Conservation (phyloP, 176 grass and related monocot species). For the Cenchrus americanus region DNA sequence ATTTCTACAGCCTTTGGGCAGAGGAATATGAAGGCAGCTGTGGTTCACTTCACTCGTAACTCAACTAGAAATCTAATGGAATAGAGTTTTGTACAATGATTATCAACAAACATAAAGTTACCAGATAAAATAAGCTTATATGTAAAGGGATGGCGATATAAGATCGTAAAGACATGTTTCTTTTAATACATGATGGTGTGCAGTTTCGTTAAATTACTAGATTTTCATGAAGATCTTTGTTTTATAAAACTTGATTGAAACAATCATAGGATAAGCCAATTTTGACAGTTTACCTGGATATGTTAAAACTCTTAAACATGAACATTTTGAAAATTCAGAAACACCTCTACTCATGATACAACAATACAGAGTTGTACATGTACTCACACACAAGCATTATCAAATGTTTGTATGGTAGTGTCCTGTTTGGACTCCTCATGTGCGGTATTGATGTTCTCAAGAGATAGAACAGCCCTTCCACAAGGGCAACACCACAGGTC, state of each 20-base stretch:
- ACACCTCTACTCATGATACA: constrained; percentile 26
- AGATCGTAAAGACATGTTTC: neutral
- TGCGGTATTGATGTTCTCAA: constrained; percentile 24
- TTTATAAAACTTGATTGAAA: constrained; percentile 9
- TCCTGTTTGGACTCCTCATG: constrained; percentile 52
- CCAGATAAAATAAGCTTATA: neutral
- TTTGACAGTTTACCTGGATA: neutral
- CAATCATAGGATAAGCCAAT: neutral
- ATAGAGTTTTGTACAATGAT: neutral
- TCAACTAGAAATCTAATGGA: neutral
- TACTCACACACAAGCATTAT: constrained; percentile 65
- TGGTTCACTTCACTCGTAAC: neutral
- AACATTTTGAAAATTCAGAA: constrained; percentile 15
- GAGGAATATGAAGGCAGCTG: neutral
- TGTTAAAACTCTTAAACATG: neutral
- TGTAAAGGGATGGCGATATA: neutral
- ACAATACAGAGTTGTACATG: constrained; percentile 45
- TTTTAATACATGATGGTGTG: neutral
- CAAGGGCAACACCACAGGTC: constrained; percentile 45
- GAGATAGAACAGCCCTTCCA: constrained; percentile 43
- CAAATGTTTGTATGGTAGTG: constrained; percentile 53
- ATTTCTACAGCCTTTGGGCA: neutral
- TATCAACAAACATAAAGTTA: constrained; percentile 11
- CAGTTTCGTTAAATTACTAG: neutral
- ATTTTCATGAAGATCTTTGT: neutral